Conservation (phyloP, 495 filamentous ascomycete species). For the Gamarada debralockiae region DNA sequence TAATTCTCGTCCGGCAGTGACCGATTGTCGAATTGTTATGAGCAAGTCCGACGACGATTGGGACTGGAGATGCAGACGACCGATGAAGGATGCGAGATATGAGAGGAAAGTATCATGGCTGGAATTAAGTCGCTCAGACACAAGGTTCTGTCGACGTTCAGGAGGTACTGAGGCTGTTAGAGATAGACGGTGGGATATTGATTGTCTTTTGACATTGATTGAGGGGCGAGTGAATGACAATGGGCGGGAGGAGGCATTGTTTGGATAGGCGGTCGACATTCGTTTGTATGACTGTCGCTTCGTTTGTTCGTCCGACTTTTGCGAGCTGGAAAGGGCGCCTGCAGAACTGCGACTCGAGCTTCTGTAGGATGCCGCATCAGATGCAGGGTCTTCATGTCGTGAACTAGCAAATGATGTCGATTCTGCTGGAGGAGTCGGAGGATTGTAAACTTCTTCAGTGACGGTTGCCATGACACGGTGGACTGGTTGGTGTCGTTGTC, state of each 20-base stretch:
- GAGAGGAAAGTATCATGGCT: conserved; percentile 87
- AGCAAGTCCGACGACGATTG: conserved; percentile 82
- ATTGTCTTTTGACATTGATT: conserved; percentile 34
- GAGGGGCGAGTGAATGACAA: conserved; percentile 12
- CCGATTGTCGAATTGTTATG: conserved; percentile 66
- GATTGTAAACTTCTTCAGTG: conserved; percentile 57
- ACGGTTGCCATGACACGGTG: conserved; percentile 56
- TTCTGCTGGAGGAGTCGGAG: conserved; percentile 72
- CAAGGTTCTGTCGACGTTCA: conserved; percentile 39
- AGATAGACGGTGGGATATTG: conserved; percentile 51
- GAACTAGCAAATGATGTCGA: conserved; percentile 35
- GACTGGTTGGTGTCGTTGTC: conserved; percentile 42
- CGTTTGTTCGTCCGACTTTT: conserved; percentile 22
- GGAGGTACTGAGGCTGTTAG: conserved; percentile 34
- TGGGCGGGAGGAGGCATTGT: conserved; percentile 18
- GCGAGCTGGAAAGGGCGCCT: conserved; percentile 16
- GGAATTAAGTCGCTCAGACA: conserved; percentile 60
- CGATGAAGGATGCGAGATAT: conserved; percentile 86
- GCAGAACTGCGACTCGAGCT: conserved; percentile 23
- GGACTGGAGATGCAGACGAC: conserved; percentile 81
- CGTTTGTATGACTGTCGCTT: conserved; percentile 25
- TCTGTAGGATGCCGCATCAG: conserved; percentile 28
- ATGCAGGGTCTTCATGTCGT: conserved; percentile 31
- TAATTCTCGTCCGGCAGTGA: conserved; percentile 72
- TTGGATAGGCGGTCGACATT: conserved; percentile 15